Base-by-base conservation (phyloP, 352 stramenopile genomes). In the Thalassiosira ordinaria region DNA sequence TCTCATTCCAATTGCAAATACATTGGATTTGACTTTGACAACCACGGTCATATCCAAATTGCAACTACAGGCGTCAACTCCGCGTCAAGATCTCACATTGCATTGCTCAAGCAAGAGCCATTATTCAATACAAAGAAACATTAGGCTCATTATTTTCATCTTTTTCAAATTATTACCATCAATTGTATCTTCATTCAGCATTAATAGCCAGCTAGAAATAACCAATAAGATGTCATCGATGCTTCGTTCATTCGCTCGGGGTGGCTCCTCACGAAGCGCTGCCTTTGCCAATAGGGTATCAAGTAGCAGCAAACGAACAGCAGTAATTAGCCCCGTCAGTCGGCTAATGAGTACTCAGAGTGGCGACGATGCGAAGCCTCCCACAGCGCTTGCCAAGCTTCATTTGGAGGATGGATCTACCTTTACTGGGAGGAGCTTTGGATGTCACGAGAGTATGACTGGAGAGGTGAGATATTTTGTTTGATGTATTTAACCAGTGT, bases 371-470 rank as follows among this genome's bases (percentile, higher is more conserved):
- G 80, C 84, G 20, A 81, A 87, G 51, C 84, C 79, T 18, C 84
- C 91, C 26, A 92, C 86, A 5, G 88, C 87, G n/a, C 56, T 94
- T 14, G 89, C 89, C 2, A 90, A 80, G 52, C 63, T 93, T 46
- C 79, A 93, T 71, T 81, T 94, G 47, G 89, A 93, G 63, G 89
- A 94, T 86, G 89, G 89, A 67, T 89, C 87, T 0, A 91, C 78
- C 16, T 67, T 93, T 29, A 76, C 80, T 11, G 89, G 84, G 67
- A 77, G 80, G 59, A 90, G 79, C 41, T 94, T 94, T 70, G 89
- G 89, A 62, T 79, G 76, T 76, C 89, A 93, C 62, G 80, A 88
- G 37, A 67, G 59, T 60, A 61, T 89, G 4, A 85, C 90, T 65
- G 88, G 88, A 85, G 86, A 92, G 85, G 88, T 92, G 70, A 85